Base-by-base conservation (phyloP, 2,329 filamentous ascomycete species). In the Macrophomina pseudophaseolina region DNA sequence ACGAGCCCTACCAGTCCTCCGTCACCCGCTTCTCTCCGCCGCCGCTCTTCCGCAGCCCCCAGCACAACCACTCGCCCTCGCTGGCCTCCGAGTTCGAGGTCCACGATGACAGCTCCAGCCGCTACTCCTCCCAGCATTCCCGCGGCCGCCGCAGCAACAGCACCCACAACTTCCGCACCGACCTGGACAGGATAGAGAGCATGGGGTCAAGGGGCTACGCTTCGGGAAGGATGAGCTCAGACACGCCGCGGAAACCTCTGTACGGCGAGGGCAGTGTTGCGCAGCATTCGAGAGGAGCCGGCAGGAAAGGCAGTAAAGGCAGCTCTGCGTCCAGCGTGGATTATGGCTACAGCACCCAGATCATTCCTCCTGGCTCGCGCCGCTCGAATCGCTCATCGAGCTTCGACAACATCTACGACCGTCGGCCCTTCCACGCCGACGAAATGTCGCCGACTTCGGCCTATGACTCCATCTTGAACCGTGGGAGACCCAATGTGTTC, bases 121-220 rank as follows among this genome's bases (percentile, higher is more conserved):
- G 80, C 42, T 82, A 81, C 68, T 78, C 80, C 5, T 74, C 73
- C 51, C 80, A 80, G 58, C 64, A 77, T 72, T 70, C 80, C 74
- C 71, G 87, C 59, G 86, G 87, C 14, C 87, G 90, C 67, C 87
- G 91, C 67, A 95, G 92, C 80, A 93, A 93, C 75, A 94, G 91
- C 82, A 91, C 89, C 76, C 92, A 91, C 42, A 91, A 89, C 74
- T 89, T 90, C 72, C 74, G 71, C 35, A 69, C 68, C 23, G 70
- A 70, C 8, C 69, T 76, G 52, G 71, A 67, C 66, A 70, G 74
- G 18, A 76, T 72, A 51, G 72, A 74, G 35, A 78, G 75, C 68
- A 52, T 49, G 35, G 64, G 64, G 28, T 66, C 46, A n/a, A 59
- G 58, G 56, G 64, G 52, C 16, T 64, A 64, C 33, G 63, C 38